Evolutionary conservation across 352 stramenopile species (phyloP), one percentile per base, ranked within the genome.

Genomic region (Globisporangium cylindrosporum): DNA sequence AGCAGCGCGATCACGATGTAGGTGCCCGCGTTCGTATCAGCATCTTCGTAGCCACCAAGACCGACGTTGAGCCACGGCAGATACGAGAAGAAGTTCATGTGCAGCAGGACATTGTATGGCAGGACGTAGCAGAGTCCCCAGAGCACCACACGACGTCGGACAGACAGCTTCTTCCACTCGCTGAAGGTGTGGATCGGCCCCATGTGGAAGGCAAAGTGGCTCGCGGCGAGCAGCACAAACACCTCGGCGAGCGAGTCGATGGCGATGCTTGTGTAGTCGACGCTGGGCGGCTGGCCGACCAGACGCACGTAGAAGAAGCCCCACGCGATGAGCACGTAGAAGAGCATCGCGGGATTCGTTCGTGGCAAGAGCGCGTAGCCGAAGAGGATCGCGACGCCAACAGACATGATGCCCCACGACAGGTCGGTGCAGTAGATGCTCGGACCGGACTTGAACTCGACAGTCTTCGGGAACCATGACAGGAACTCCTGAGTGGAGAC

Each of bases 401-500:
- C 58, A 0, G 68, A 59, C 10, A 95, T 58, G 67, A 95, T 93
- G 57, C 72, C 73, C 85, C 82, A 95, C 22, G 84, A 91, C 48
- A 95, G 69, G 61, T 95, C 88, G 25, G 73, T 81, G 73, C 88
- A 95, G 69, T 81, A 78, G 10, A 27, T 51, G 54, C 85, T 92
- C 3, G 78, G 60, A 14, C 72, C 75, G 36, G 77, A 64, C 66
- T 88, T 71, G 64, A 95, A 95, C 63, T 90, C 80, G 43, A 95
- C 77, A 20, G 81, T 92, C 70, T 94, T 95, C 8, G 88, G 88
- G 68, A 95, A 95, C 86, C 86, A 95, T 7, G 84, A 91, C 2
- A 72, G 22, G 59, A 83, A 93, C 57, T 75, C 70, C 7, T 74
- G 69, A 1, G 74, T 78, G 0, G 75, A 77, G 32, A 95, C 84